A percentile compares a stretch with the other conserved stretches of the same genome.
Evolutionary conservation across 1,284 basidiomycete genomes (phyloP).

Genomic region (Hypsizygus ulmarius): DNA sequence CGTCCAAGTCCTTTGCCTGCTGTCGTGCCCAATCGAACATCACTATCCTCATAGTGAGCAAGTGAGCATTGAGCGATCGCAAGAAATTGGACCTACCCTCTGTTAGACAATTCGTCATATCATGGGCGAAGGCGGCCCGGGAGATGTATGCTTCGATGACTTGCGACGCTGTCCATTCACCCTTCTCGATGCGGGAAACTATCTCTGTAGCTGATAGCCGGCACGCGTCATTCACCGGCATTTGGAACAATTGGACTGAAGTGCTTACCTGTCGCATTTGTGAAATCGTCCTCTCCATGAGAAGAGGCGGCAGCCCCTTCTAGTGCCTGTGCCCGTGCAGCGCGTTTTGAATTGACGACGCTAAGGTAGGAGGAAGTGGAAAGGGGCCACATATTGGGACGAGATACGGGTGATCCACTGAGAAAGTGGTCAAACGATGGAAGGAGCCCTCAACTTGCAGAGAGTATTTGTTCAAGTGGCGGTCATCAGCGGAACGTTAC

Average conservation of each 20-base stretch:
- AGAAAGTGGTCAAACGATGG: background rate
- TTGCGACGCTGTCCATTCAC: conserved; percentile 70
- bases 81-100: conserved; percentile 49
- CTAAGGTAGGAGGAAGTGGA: conserved; percentile 30
- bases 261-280: conserved; percentile 28
- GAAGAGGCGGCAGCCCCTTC: conserved; percentile 19
- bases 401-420: background rate
- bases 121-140: conserved; percentile 63
- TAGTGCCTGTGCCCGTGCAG: conserved; percentile 32
- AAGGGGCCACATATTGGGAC: conserved; percentile 42
- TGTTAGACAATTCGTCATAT: conserved; percentile 72
- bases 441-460: no score
- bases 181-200: conserved; percentile 51
- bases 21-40: conserved; percentile 66
- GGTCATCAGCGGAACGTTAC: no score
- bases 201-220: conserved; percentile 54
- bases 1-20: conserved; percentile 63
- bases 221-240: background rate
- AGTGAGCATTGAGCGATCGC: background rate
- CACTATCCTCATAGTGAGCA: conserved; percentile 39
- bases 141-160: conserved; percentile 76
- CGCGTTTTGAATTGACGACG: conserved; percentile 32
- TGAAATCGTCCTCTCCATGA: conserved; percentile 20
- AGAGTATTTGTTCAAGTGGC: no score
- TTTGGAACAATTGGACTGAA: background rate